Evolutionary conservation across 2,329 filamentous ascomycete genomes (phyloP).

Genomic region (Penicillium sp.): DNA sequence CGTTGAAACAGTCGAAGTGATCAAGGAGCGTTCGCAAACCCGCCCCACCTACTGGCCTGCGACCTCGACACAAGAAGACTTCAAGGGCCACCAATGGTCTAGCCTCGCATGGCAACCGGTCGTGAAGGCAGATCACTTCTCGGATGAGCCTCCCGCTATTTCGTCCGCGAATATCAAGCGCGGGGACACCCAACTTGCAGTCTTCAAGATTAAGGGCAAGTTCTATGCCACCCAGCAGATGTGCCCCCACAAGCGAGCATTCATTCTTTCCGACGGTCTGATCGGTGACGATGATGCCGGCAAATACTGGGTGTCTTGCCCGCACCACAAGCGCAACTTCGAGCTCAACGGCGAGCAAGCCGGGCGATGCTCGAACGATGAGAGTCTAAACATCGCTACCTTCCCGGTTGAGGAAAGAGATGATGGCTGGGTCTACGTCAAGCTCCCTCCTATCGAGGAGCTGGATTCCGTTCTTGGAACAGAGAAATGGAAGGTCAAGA

Average conservation of each 20-base stretch:
- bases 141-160: conserved; percentile 66
- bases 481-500: conserved; percentile 74
- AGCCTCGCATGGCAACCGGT: conserved; percentile 77
- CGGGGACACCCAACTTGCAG: conserved; percentile 83
- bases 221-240: conserved; percentile 91
- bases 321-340: conserved; percentile 88
- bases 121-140: conserved; percentile 71
- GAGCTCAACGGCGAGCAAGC: conserved; percentile 68
- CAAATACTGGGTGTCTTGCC: conserved; percentile 84
- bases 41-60: conserved; percentile 79
- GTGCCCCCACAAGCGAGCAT: conserved; percentile 90
- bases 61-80: conserved; percentile 69
- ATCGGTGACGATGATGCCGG: conserved; percentile 65
- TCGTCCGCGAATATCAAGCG: conserved; percentile 79
- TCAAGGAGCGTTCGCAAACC: conserved; percentile 71
- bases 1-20: conserved; percentile 68
- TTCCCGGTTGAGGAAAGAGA: conserved; percentile 75
- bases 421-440: conserved; percentile 78
- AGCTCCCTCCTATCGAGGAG: conserved; percentile 78
- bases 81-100: conserved; percentile 69
- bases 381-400: conserved; percentile 75
- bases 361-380: conserved; percentile 75
- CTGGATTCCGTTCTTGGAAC: conserved; percentile 80
- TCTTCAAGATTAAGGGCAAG: conserved; percentile 79
- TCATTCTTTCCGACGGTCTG: conserved; percentile 83